These are phyloP conservation scores for Globisporangium sylvaticum DNA, from an alignment of 352 stramenopile genomes.

Conservation along the genomic window DNA sequence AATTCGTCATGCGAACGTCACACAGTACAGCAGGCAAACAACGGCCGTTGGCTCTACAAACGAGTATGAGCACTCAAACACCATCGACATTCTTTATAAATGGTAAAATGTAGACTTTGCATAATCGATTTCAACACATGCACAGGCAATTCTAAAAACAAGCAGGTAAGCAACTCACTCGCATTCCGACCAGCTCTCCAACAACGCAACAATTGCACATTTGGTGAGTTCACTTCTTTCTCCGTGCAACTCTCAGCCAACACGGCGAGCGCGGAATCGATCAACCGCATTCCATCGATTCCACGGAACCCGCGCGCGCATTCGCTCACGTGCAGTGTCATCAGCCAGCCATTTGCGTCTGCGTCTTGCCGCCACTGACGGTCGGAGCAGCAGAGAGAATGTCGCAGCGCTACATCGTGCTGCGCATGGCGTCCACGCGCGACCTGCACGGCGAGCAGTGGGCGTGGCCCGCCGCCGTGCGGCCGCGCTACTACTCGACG, in stretches of 20 bases:
- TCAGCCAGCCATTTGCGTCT: not conserved
- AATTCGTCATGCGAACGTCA: too few species aligned
- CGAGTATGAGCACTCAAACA: not conserved
- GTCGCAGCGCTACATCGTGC: constrained; percentile 45
- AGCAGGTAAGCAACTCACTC: not conserved
- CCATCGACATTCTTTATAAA: too few species aligned
- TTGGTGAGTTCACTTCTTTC: not conserved
- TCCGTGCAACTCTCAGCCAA: not conserved
- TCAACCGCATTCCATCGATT: not conserved
- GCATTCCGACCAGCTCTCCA: too few species aligned
- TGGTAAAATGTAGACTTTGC: too few species aligned
- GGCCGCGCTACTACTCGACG: constrained; percentile 19
- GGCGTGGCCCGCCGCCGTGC: not conserved
- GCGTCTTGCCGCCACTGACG: not conserved
- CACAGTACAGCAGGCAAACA: too few species aligned
- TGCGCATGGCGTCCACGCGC: constrained; percentile 37
- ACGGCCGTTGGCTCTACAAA: too few species aligned
- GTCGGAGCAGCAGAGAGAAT: constrained; percentile 12
- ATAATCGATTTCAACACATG: not conserved
- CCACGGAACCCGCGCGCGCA: not conserved
- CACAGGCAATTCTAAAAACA: not conserved
- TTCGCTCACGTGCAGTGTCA: not conserved
- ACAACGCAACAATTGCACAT: not conserved
- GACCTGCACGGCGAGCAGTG: constrained; percentile 28
- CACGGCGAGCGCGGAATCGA: not conserved